These are phyloP conservation scores for Leccinum longicurvipes DNA, from an alignment of 768 basidiomycete genomes.

Conservation along the genomic window DNA sequence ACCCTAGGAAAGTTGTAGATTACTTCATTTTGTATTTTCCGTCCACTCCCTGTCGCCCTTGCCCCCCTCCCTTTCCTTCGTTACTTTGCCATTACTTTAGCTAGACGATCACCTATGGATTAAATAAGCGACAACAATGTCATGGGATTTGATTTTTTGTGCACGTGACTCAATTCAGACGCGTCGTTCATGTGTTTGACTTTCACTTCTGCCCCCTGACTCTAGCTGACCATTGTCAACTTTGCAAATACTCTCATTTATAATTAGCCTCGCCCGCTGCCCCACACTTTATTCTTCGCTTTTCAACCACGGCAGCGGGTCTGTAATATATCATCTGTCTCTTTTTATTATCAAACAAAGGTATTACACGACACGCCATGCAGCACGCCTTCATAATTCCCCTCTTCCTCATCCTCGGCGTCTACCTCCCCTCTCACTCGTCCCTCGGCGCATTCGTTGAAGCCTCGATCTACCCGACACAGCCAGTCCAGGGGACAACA, in stretches of 20 bases:
- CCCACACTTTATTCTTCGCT: background rate
- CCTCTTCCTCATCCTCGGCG: background rate
- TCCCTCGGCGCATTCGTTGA: conserved; percentile 3
- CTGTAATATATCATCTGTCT: conserved; percentile 21
- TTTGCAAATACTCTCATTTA: background rate
- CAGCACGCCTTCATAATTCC: background rate
- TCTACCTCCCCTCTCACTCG: conserved; percentile 2
- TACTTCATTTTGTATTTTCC: conserved; percentile 6
- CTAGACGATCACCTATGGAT: background rate
- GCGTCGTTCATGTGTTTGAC: background rate
- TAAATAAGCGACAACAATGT: background rate
- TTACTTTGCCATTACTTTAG: conserved; percentile 10
- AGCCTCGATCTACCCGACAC: conserved; percentile 49
- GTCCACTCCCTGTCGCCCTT: background rate
- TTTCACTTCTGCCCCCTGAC: too few relatives aligned
- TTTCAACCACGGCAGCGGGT: conserved; percentile 24
- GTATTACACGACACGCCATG: conserved; percentile 2
- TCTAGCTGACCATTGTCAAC: background rate
- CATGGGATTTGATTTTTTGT: conserved; percentile 22
- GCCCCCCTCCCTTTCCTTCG: conserved; percentile 19
- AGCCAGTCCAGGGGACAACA: conserved; percentile 44
- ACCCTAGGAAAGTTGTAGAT: conserved; percentile 18
- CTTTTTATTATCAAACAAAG: background rate
- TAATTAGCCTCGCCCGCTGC: conserved; percentile 1
- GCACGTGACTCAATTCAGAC: conserved; percentile 19